Evolutionary conservation across 2,329 filamentous ascomycete genomes (phyloP).

Genomic region (Cryoendolithus antarcticus): DNA sequence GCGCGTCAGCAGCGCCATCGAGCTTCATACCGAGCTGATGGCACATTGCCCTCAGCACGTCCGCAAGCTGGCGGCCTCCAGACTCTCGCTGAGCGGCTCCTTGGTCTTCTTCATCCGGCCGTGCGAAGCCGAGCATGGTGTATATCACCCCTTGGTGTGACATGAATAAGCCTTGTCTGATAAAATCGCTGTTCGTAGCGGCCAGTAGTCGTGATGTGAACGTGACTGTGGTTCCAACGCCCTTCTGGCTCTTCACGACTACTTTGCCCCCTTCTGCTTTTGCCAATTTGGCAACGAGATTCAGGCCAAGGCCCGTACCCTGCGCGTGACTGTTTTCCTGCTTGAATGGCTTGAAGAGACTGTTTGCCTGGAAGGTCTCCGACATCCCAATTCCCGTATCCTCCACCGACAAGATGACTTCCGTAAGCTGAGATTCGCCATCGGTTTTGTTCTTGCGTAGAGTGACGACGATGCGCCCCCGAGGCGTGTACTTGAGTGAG

Average conservation of each 20-base stretch:
- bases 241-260: slow-evolving; percentile 18
- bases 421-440: no score
- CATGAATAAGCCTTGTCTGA: no score
- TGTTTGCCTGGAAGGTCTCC: slow-evolving; percentile 47
- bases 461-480: slow-evolving; percentile 29
- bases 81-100: no score
- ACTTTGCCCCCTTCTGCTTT: slow-evolving; percentile 48
- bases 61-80: no score
- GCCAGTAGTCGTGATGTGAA: slow-evolving; percentile 1
- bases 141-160: no score
- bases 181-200: no score
- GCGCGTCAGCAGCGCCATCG: no score
- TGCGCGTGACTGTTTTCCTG: slow-evolving; percentile 52
- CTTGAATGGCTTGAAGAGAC: slow-evolving; percentile 50
- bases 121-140: no score
- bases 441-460: slow-evolving; percentile 4
- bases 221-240: slow-evolving; percentile 10
- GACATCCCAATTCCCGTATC: slow-evolving; percentile 58
- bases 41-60: not conserved
- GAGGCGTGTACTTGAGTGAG: slow-evolving; percentile 35
- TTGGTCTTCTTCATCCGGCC: no score
- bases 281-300: slow-evolving; percentile 49
- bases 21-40: not conserved
- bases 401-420: slow-evolving; percentile 26
- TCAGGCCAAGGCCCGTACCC: slow-evolving; percentile 54